phyloP scores from a whole-genome alignment of 2,329 filamentous ascomycete genomes.

The Colletotrichum chrysophilum region DNA sequence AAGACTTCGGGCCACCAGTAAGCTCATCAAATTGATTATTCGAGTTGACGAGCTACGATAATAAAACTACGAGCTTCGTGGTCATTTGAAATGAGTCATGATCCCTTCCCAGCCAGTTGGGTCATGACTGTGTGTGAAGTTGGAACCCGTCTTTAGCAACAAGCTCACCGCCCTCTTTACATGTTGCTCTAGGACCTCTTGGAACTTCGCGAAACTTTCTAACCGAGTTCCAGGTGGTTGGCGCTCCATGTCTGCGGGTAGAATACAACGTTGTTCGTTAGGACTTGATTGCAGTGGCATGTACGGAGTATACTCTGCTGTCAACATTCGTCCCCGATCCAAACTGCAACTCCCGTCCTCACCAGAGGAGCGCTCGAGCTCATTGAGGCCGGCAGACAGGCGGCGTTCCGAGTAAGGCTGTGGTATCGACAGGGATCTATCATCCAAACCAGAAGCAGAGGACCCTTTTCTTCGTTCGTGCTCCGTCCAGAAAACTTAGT shows the following conservation, averaged over 20 bases:
- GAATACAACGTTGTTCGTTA: background rate
- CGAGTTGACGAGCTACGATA: background rate
- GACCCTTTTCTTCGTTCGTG: background rate
- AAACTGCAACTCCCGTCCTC: background rate
- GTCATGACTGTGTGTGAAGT: background rate
- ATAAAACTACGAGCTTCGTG: background rate
- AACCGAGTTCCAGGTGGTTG: background rate
- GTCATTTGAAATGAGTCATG: slow-evolving; percentile 5
- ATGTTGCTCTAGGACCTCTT: background rate
- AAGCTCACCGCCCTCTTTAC: background rate
- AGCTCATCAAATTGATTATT: background rate
- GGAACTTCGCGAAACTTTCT: background rate
- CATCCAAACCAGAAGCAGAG: background rate
- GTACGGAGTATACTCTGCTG: background rate
- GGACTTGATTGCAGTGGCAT: background rate
- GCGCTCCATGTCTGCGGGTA: background rate
- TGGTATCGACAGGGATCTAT: background rate
- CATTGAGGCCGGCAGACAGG: background rate
- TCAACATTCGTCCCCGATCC: background rate
- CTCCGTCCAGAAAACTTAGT: background rate
- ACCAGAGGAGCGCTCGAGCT: background rate
- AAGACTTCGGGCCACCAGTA: background rate
- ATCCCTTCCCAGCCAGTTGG: background rate
- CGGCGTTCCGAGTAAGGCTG: background rate
- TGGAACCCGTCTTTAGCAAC: background rate